These are phyloP conservation scores for Cytospora leucostoma DNA, from an alignment of 2,329 filamentous ascomycete genomes.

Conservation along the genomic window DNA sequence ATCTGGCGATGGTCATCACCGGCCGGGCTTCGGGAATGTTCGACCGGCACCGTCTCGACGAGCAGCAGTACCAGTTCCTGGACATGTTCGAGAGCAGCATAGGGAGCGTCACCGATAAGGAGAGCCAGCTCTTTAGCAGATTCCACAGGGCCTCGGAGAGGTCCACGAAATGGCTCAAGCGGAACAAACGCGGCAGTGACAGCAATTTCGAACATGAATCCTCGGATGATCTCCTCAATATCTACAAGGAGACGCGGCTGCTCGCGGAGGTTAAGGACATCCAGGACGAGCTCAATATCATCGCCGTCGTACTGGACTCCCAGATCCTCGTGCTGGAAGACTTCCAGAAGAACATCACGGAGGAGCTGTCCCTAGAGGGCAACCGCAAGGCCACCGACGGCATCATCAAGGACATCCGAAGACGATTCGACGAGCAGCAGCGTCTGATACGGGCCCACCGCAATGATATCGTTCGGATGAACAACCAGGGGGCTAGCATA, in stretches of 20 bases:
- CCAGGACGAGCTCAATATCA: conserved; percentile 66
- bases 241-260: conserved; percentile 60
- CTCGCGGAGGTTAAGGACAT: conserved; percentile 68
- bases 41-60: conserved; percentile 57
- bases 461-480: conserved; percentile 63
- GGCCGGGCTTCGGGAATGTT: conserved; percentile 62
- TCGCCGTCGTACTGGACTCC: conserved; percentile 53
- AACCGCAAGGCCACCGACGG: conserved; percentile 27
- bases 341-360: conserved; percentile 46
- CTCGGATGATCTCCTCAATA: conserved; percentile 59
- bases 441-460: conserved; percentile 58
- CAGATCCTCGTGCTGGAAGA: conserved; percentile 50
- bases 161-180: conserved; percentile 56
- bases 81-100: conserved; percentile 70
- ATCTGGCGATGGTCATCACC: conserved; percentile 63
- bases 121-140: conserved; percentile 59
- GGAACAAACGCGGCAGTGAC: conserved; percentile 36
- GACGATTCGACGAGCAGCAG: conserved; percentile 57
- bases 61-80: conserved; percentile 64
- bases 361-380: conserved; percentile 35
- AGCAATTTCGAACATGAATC: conserved; percentile 38
- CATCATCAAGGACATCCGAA: conserved; percentile 42
- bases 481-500: conserved; percentile 60
- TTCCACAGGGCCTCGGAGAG: conserved; percentile 61
- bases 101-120: conserved; percentile 53